These are phyloP conservation scores for Botrytis galanthina DNA, from an alignment of 2,329 filamentous ascomycete species.

Conservation along the genomic window DNA sequence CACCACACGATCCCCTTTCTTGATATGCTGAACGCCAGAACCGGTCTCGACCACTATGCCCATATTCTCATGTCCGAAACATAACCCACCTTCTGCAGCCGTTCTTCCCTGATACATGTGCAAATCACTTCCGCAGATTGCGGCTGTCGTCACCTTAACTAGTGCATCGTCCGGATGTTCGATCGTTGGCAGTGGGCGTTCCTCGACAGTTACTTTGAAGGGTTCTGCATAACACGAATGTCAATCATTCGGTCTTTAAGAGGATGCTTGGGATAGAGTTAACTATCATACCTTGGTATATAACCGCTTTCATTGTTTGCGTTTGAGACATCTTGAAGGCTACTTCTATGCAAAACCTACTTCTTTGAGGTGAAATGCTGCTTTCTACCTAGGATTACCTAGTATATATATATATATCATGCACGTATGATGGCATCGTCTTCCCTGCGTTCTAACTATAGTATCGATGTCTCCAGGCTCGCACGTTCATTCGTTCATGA, in stretches of 20 bases:
- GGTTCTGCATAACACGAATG: slow-evolving; percentile 24
- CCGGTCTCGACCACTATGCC: slow-evolving; percentile 71
- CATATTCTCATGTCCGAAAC: slow-evolving; percentile 81
- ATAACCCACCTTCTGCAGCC: slow-evolving; percentile 59
- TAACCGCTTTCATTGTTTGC: slow-evolving; percentile 15
- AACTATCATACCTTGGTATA: slow-evolving; percentile 17
- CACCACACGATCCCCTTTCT: slow-evolving; percentile 75
- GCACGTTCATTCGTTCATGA: not conserved
- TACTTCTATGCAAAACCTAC: not conserved
- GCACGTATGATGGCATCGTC: not conserved
- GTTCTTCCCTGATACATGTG: slow-evolving; percentile 66
- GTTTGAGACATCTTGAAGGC: slow-evolving; percentile 7
- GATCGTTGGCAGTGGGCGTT: slow-evolving; percentile 56
- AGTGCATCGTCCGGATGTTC: slow-evolving; percentile 48
- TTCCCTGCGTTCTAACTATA: not conserved
- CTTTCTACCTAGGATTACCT: not conserved
- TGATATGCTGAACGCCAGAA: slow-evolving; percentile 62
- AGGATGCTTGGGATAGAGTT: not conserved
- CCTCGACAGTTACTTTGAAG: slow-evolving; percentile 55
- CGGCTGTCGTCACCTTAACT: slow-evolving; percentile 46
- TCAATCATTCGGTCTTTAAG: not conserved
- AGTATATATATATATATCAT: not conserved
- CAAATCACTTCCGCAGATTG: slow-evolving; percentile 33
- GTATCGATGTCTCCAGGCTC: not conserved
- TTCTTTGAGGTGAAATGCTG: too few relatives aligned